Base-by-base conservation (phyloP, 768 basidiomycete genomes). In the Trametes gibbosa region DNA sequence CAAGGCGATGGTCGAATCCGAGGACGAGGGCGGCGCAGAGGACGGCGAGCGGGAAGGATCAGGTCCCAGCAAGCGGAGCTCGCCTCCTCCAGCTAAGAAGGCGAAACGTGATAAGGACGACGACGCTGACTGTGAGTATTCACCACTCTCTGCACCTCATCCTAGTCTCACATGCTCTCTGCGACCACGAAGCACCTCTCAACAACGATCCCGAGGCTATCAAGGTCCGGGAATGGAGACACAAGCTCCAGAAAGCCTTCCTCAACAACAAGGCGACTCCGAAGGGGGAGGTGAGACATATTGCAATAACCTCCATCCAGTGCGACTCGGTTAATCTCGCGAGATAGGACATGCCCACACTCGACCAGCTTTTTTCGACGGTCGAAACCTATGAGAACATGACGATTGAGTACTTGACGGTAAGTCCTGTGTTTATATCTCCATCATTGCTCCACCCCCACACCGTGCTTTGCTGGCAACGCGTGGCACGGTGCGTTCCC, bases 171-270 rank as follows among this genome's bases (percentile, higher is more conserved):
- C 53, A 34, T 52, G 9, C 12, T 12, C 24, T 34, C 35, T 27
- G 14, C 9, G 32, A 23, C 48, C 25, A 14, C 29, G 17, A 50
- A 79, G 79, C 77, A 56, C 77, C 77, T 51, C 62, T 85, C 53
- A 73, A 76, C 41, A 75, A 71, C 49, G 85, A 89, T 70, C 80
- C 79, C 1, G 87, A 89, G 61, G 88, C 85, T 23, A 67, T 76
- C 54, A 86, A 87, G 71, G 92, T 95, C 66, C 86, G 90, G 68
- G 89, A 91, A 58, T 96, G 95, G 94, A 80, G 95, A 64, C 93
- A 96, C 72, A 89, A 85, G 72, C 81, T 97, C 2, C 95, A 98
- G 74, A 90, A 93, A 72, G 89, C 84, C 0, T 89, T 94, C 76
- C 70, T 95, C 52, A 84, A 85, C 64, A 81, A 75, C 63, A 87